A percentile compares a stretch with the other conserved stretches of the same genome.
phyloP scores from a whole-genome alignment of 108 stramenopile genomes.

The Pelagomonas calceolata region DNA sequence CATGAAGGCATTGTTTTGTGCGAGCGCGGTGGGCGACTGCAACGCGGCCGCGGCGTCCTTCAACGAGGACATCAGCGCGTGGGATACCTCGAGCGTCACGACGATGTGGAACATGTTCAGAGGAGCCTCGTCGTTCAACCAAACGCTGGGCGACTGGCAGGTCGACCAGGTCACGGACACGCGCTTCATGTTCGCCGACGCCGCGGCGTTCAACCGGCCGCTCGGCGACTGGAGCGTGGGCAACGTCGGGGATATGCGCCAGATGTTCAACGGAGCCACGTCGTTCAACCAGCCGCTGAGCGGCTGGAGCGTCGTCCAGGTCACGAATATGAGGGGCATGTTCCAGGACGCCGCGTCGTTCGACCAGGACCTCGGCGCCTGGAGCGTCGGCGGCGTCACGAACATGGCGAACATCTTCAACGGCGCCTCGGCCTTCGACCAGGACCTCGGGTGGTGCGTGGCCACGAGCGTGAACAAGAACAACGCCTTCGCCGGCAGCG shows the following conservation, averaged over 20 bases:
- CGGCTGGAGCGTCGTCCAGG: constrained; percentile 20
- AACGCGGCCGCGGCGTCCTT: no score
- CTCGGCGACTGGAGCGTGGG: neutral
- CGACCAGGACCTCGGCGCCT: neutral
- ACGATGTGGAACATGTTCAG: neutral
- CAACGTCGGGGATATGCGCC: constrained; percentile 18
- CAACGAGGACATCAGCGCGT: neutral
- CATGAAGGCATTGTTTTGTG: no score
- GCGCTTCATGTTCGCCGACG: neutral
- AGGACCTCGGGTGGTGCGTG: neutral
- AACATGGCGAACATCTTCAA: constrained; percentile 22
- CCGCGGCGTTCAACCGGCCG: neutral
- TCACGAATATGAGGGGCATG: constrained; percentile 24
- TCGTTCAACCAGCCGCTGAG: constrained; percentile 13
- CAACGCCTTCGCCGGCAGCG: constrained; percentile 7
- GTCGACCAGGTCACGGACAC: neutral
- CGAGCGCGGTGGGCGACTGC: no score
- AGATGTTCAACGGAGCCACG: constrained; percentile 15
- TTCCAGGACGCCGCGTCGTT: constrained; percentile 8
- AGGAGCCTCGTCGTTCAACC: neutral
- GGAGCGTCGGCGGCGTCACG: neutral
- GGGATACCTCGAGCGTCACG: neutral
- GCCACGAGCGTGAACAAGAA: neutral
- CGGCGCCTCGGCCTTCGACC: constrained; percentile 6
- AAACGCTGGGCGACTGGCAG: neutral